These are phyloP conservation scores for Zygoascus ofunaensis DNA, from an alignment of 805 yeast species.

Conservation along the genomic window DNA sequence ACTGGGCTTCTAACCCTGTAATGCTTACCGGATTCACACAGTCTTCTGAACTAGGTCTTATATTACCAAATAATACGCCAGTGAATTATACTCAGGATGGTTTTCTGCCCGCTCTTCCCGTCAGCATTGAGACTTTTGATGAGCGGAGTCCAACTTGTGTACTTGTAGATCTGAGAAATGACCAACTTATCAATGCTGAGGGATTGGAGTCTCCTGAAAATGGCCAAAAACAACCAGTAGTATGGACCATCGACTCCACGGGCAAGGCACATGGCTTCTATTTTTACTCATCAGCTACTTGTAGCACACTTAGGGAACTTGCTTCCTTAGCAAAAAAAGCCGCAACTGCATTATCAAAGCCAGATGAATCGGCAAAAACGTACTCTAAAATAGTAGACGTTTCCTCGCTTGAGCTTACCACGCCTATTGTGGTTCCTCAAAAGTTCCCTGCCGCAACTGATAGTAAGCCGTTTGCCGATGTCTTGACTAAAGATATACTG, in stretches of 20 bases:
- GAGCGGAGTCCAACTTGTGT: neutral
- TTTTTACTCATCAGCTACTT: neutral
- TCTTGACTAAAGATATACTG: no score
- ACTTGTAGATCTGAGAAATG: neutral
- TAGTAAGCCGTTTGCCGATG: no score
- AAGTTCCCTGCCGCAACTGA: no score
- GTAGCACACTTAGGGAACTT: neutral
- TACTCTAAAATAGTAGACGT: no score
- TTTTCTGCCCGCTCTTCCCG: neutral
- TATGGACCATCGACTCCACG: neutral
- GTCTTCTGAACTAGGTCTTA: neutral
- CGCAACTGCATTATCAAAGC: neutral
- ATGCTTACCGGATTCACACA: neutral
- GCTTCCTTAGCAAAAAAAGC: no score
- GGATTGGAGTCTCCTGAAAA: neutral
- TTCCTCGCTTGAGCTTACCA: no score
- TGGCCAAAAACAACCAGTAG: neutral
- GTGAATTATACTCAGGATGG: neutral
- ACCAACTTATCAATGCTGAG: neutral
- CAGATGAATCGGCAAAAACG: neutral
- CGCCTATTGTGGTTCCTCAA: no score
- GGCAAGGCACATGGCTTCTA: slow-evolving; percentile 1
- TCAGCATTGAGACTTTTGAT: neutral
- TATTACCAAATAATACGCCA: neutral
- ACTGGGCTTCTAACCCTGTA: neutral